Evolutionary conservation across 352 stramenopile genomes (phyloP), one percentile per base, ranked within the genome.

Genomic region (Globisporangium paroecandrum): DNA sequence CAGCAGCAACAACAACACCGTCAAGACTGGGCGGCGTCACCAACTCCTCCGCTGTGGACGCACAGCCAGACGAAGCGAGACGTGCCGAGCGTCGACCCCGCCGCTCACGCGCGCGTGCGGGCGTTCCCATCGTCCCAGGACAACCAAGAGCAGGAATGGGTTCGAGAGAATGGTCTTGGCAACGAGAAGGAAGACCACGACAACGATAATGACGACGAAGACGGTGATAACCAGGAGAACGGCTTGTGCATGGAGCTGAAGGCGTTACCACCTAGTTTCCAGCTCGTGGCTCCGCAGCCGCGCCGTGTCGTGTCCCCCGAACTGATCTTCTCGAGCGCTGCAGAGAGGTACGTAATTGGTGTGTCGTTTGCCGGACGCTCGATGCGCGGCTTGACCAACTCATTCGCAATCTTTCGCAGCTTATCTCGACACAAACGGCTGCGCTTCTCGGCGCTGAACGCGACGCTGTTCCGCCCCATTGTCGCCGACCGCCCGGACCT

Each of bases 241-340:
- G 24, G 57, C 2, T 7, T 62, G 24, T 22, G 62, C 36, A 41
- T 34, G 3, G 51, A 67, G 32, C 20, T 60, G 61, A 38, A 51
- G 18, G 29, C 49, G 32, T 49, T 59, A 1, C 27, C n/a, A 13
- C 13, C n/a, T 7, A 29, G 18, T 29, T 57, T 22, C 18, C 7
- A 46, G 53, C 62, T 68, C 5, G 62, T 69, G 24, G 60, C 61
- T 8, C 69, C 69, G 1, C 58, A 62, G n/a, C 69, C 69, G 22
- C 69, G 69, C 1, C 69, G 69, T 8, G 69, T 72, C 18, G 66
- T 69, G 4, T 75, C 69, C 3, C 69, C 69, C 1, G 69, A 75
- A 13, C 59, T 75, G 22, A 75, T 75, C 51, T 75, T 75, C 58
- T 65, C 36, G 15, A 68, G 62, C 53, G 62, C 53, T 12, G 62